phyloP scores from a whole-genome alignment of 805 yeast genomes.

The Saccharomycopsis javanensis region DNA sequence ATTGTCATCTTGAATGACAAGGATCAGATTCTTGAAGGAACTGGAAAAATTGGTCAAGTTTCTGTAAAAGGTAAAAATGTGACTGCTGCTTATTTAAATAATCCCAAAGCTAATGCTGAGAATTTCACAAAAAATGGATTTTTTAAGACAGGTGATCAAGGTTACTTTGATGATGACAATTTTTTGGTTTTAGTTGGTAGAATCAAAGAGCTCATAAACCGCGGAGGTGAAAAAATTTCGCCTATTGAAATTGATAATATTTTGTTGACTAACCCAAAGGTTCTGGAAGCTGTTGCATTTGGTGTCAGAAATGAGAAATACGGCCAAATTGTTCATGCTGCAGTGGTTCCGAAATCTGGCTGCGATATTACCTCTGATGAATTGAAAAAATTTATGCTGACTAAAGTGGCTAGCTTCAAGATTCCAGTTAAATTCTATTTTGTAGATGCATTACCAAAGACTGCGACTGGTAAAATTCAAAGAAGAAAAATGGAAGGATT shows the following conservation, averaged over 20 bases:
- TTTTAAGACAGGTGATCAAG: constrained; percentile 78
- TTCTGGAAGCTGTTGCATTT: constrained; percentile 61
- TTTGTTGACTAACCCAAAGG: constrained; percentile 50
- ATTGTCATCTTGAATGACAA: constrained; percentile 43
- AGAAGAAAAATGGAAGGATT: constrained; percentile 51
- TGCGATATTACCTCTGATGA: constrained; percentile 33
- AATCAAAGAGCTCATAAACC: constrained; percentile 62
- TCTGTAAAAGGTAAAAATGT: constrained; percentile 59
- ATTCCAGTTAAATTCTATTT: constrained; percentile 50
- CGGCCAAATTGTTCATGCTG: constrained; percentile 66
- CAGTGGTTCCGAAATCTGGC: constrained; percentile 45
- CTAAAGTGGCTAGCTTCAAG: constrained; percentile 46
- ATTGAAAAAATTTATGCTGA: constrained; percentile 35
- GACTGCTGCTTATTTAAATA: constrained; percentile 63
- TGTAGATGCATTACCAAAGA: constrained; percentile 57
- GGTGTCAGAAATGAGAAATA: constrained; percentile 59
- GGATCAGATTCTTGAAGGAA: constrained; percentile 35
- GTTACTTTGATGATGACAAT: constrained; percentile 48
- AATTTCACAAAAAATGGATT: constrained; percentile 49
- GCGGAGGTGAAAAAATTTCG: constrained; percentile 72
- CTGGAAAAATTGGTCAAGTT: constrained; percentile 59
- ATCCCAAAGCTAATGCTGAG: constrained; percentile 59
- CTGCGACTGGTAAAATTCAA: constrained; percentile 72
- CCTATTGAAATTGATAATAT: constrained; percentile 62
- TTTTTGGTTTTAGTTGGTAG: constrained; percentile 58